A percentile compares a stretch with the other conserved stretches of the same genome.
Evolutionary conservation across 495 filamentous ascomycete species (phyloP).

Genomic region (Penicillium antarcticum): DNA sequence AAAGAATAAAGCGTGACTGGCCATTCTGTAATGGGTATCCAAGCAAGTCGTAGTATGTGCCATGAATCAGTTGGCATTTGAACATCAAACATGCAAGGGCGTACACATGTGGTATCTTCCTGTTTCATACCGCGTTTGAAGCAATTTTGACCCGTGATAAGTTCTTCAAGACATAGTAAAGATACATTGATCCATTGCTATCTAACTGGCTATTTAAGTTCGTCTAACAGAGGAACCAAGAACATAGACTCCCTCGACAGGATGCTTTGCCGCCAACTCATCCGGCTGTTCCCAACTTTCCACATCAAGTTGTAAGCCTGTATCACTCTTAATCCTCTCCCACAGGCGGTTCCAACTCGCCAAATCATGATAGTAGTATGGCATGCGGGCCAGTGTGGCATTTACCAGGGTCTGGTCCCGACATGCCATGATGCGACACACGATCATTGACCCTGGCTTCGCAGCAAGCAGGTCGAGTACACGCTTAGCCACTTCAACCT

Average conservation of each 20-base stretch:
- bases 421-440: constrained; percentile 40
- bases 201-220: background rate
- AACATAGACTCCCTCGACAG: background rate
- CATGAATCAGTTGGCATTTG: too few species aligned
- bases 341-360: constrained; percentile 41
- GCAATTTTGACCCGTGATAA: too few species aligned
- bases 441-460: constrained; percentile 31
- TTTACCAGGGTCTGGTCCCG: constrained; percentile 12
- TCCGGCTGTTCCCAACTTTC: constrained; percentile 14
- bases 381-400: constrained; percentile 10
- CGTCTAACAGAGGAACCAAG: background rate
- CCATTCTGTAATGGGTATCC: too few species aligned
- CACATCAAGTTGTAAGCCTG: constrained; percentile 31
- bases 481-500: constrained; percentile 37
- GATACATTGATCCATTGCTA: too few species aligned
- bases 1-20: too few species aligned
- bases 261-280: constrained; percentile 4
- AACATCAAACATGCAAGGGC: too few species aligned
- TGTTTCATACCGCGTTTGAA: too few species aligned
- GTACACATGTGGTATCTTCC: too few species aligned
- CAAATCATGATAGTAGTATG: constrained; percentile 37
- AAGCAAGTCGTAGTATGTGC: too few species aligned
- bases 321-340: constrained; percentile 40
- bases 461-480: constrained; percentile 20
- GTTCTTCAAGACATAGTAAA: too few species aligned